Percentiles rank a stretch among this genome's conserved stretches.
These are phyloP conservation scores for Plantago elongata DNA, from an alignment of 257 asterid species.

Conservation along the genomic window DNA sequence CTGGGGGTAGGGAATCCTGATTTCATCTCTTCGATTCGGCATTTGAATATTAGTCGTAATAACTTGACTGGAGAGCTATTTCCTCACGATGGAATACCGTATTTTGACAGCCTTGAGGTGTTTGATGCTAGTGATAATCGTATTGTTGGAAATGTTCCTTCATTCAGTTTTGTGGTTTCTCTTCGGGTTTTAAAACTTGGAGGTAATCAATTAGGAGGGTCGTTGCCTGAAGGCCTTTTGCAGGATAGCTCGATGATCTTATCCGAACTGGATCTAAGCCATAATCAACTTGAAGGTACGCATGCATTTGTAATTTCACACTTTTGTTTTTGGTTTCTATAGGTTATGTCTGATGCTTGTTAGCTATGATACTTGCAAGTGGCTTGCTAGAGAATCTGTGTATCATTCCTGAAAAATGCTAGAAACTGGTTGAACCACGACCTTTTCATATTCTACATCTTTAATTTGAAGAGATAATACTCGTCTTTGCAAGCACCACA, in stretches of 20 bases:
- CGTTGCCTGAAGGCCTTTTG: constrained; percentile 71
- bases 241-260: constrained; percentile 78
- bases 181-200: constrained; percentile 61
- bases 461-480: no score
- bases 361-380: not conserved
- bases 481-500: not conserved
- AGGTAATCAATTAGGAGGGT: constrained; percentile 59
- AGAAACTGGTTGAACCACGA: no score
- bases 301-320: not conserved
- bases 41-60: constrained; percentile 60
- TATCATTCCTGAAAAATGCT: not conserved
- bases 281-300: constrained; percentile 70
- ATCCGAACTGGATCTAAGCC: constrained; percentile 77
- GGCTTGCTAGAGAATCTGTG: no score
- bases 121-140: constrained; percentile 67
- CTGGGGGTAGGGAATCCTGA: constrained; percentile 48
- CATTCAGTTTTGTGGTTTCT: constrained; percentile 71
- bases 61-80: constrained; percentile 64
- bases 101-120: constrained; percentile 67
- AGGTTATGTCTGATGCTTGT: not conserved
- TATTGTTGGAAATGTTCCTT: constrained; percentile 59
- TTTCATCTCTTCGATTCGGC: constrained; percentile 51
- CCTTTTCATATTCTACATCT: no score
- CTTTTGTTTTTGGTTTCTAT: not conserved
- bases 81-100: constrained; percentile 84